A percentile compares a stretch with the other conserved stretches of the same genome.
Conservation (phyloP, 768 basidiomycete species). For the Chiua virens region DNA sequence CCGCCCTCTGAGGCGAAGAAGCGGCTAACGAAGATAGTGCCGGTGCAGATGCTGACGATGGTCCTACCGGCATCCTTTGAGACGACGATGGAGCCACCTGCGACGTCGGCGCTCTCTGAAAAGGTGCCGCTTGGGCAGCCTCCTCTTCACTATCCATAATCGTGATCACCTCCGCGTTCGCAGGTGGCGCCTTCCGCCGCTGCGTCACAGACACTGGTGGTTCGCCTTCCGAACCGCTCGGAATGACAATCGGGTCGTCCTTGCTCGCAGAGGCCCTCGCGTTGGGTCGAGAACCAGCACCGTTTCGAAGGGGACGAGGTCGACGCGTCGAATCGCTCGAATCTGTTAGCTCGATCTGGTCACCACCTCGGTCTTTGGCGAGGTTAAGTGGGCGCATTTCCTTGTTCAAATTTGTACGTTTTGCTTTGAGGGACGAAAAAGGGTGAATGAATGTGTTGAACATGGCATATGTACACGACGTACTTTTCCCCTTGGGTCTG, state of each 20-base stretch:
- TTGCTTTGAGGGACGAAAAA: constrained; percentile 4
- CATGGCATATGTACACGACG: neutral
- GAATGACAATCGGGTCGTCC: constrained; percentile 24
- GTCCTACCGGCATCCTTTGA: neutral
- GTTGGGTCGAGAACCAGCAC: neutral
- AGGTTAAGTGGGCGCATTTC: constrained; percentile 11
- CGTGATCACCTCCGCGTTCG: constrained; percentile 27
- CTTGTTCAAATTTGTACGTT: constrained; percentile 8
- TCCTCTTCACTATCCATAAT: constrained; percentile 29
- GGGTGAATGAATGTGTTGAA: neutral
- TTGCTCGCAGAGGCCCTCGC: neutral
- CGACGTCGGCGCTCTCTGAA: neutral
- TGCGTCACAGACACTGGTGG: neutral
- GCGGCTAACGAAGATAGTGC: neutral
- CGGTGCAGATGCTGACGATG: neutral
- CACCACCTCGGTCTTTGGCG: constrained; percentile 4
- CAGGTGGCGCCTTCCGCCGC: constrained; percentile 3
- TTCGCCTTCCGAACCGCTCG: constrained; percentile 24
- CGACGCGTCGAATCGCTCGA: constrained; percentile 16
- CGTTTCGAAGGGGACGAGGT: neutral
- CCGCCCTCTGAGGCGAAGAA: no score
- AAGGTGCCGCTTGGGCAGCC: no score
- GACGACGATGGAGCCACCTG: neutral
- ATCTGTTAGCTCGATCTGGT: constrained; percentile 23
- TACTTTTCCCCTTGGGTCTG: constrained; percentile 15